Evolutionary conservation across 108 stramenopile species (phyloP).

Genomic region (Skeletonema grethae): DNA sequence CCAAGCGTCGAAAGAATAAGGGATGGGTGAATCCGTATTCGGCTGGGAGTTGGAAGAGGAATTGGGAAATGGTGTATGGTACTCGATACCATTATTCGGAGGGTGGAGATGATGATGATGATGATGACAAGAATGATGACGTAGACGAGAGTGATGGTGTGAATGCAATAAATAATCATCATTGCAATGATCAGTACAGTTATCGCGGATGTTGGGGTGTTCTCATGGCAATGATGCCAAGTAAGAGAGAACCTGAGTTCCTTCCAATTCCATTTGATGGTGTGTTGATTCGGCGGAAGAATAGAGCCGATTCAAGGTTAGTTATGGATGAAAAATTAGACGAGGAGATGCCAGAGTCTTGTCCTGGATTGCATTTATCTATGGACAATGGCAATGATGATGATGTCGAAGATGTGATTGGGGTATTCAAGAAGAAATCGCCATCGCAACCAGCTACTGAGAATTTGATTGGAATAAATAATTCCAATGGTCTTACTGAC

Average conservation of each 20-base stretch:
- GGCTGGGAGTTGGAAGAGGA: constrained; percentile 63
- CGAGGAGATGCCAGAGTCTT: constrained; percentile 12
- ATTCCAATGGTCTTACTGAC: background rate
- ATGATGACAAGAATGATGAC: background rate
- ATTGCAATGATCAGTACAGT: constrained; percentile 16
- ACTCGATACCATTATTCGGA: background rate
- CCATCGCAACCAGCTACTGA: background rate
- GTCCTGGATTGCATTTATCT: background rate
- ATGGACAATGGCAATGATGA: background rate
- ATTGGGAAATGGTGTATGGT: constrained; percentile 84
- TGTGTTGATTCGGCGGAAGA: constrained; percentile 44
- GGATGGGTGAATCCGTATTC: constrained; percentile 80
- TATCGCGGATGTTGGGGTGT: constrained; percentile 28
- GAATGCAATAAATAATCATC: background rate
- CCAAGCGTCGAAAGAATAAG: constrained; percentile 44
- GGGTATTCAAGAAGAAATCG: background rate
- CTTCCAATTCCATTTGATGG: constrained; percentile 81
- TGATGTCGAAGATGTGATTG: background rate
- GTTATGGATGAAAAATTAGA: constrained; percentile 5
- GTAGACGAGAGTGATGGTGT: background rate
- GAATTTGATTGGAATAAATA: too few species aligned
- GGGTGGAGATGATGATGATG: background rate
- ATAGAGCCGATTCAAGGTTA: background rate
- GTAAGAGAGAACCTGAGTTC: constrained; percentile 78
- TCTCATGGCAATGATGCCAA: constrained; percentile 61